Conservation (phyloP, 768 basidiomycete species). For the Mrakia frigida region DNA sequence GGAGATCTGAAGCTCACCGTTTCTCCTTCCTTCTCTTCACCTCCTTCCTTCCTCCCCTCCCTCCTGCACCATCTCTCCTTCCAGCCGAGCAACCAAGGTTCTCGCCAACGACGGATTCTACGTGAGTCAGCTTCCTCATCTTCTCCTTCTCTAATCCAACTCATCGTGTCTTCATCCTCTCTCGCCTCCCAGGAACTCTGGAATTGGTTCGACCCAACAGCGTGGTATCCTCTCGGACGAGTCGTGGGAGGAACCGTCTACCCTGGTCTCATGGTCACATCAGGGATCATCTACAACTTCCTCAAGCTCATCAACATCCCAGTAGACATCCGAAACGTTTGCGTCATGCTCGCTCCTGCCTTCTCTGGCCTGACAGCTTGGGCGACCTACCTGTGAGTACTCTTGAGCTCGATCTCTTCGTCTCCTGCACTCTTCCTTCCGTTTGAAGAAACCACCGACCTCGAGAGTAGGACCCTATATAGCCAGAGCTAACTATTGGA, state of each 20-base stretch:
- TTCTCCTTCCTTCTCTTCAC: slow-evolving; percentile 28
- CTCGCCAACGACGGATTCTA: slow-evolving; percentile 92
- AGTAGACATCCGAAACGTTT: slow-evolving; percentile 94
- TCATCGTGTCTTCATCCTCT: background rate
- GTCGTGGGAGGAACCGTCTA: slow-evolving; percentile 98
- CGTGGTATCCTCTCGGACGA: slow-evolving; percentile 98
- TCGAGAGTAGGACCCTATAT: background rate
- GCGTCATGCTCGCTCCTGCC: slow-evolving; percentile 92
- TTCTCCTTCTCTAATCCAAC: background rate
- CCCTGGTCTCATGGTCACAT: slow-evolving; percentile 96
- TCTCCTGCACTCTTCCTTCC: background rate
- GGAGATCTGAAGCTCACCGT: slow-evolving; percentile 16
- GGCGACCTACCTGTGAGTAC: slow-evolving; percentile 83
- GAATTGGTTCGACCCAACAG: slow-evolving; percentile 99
- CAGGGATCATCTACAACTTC: slow-evolving; percentile 90
- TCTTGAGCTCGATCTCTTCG: background rate
- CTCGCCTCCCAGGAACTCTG: slow-evolving; percentile 77
- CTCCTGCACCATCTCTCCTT: slow-evolving; percentile 6
- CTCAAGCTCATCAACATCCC: slow-evolving; percentile 85
- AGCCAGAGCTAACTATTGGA: background rate
- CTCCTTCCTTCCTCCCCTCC: slow-evolving; percentile 11
- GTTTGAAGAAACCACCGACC: too few species aligned
- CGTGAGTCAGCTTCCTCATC: slow-evolving; percentile 51
- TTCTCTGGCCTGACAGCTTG: slow-evolving; percentile 95
- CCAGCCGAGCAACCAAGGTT: slow-evolving; percentile 85